Conservation (phyloP, 1,139 yeast species). For the Candida gigantensis region DNA sequence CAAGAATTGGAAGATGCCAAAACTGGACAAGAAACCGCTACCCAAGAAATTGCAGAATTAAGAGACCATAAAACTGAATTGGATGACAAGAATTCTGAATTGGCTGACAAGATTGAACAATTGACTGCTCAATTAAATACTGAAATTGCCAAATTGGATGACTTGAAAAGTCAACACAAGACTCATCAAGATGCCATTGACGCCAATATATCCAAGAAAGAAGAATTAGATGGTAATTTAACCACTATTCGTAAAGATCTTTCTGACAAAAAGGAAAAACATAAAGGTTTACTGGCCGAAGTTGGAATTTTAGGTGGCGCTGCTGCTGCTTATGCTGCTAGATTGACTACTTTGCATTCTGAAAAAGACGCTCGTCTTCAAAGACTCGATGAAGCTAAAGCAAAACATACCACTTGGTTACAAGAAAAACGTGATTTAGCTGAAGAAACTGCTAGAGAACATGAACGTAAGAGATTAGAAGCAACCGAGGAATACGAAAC, state of each 20-base stretch:
- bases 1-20: slow-evolving; percentile 53
- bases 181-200: slow-evolving; percentile 42
- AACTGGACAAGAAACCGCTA: slow-evolving; percentile 46
- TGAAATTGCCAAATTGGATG: slow-evolving; percentile 42
- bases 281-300: slow-evolving; percentile 42
- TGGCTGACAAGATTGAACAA: slow-evolving; percentile 40
- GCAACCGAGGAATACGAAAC: slow-evolving; percentile 53
- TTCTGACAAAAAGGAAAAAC: slow-evolving; percentile 38
- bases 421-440: slow-evolving; percentile 43
- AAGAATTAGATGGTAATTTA: slow-evolving; percentile 42
- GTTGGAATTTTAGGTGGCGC: slow-evolving; percentile 45
- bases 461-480: slow-evolving; percentile 47
- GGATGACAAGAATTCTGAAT: slow-evolving; percentile 47
- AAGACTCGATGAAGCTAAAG: slow-evolving; percentile 46
- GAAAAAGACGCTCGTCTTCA: slow-evolving; percentile 40
- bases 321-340: slow-evolving; percentile 48
- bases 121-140: slow-evolving; percentile 43
- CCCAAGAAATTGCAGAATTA: slow-evolving; percentile 46
- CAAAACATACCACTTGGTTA: slow-evolving; percentile 45
- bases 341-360: slow-evolving; percentile 38
- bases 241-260: slow-evolving; percentile 35
- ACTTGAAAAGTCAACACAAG: slow-evolving; percentile 40
- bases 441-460: slow-evolving; percentile 40
- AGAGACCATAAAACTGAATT: slow-evolving; percentile 44
- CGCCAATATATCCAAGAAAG: slow-evolving; percentile 37